Conservation (phyloP, 768 basidiomycete species). For the Leccinum broughii region DNA sequence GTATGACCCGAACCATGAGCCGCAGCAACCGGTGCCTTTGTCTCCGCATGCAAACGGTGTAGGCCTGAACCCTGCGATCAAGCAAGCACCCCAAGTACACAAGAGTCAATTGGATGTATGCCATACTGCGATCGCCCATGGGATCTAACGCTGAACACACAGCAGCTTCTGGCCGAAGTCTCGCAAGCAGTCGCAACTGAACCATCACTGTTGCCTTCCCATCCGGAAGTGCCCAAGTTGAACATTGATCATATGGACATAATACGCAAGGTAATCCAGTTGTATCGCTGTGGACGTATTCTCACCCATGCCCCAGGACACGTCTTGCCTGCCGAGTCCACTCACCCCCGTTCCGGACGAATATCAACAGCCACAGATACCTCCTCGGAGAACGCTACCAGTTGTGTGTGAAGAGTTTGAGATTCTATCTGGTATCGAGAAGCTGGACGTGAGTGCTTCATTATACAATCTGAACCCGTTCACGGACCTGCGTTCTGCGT, state of each 20-base stretch:
- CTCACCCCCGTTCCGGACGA: slow-evolving; percentile 23
- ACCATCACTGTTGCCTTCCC: slow-evolving; percentile 27
- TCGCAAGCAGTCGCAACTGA: slow-evolving; percentile 33
- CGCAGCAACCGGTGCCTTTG: slow-evolving; percentile 7
- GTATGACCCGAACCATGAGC: slow-evolving; percentile 1
- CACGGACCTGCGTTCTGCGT: slow-evolving; percentile 1
- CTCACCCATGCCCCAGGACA: slow-evolving; percentile 17
- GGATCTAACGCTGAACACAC: slow-evolving; percentile 20
- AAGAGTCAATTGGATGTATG: slow-evolving; percentile 33
- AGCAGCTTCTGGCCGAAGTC: slow-evolving; percentile 30
- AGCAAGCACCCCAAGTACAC: slow-evolving; percentile 14
- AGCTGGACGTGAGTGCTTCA: slow-evolving; percentile 46
- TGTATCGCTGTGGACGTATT: not conserved
- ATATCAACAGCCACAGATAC: not conserved
- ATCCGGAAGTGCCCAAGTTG: slow-evolving; percentile 23
- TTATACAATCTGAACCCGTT: not conserved
- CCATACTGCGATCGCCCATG: slow-evolving; percentile 9
- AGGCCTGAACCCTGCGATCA: slow-evolving; percentile 12
- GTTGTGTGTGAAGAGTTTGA: slow-evolving; percentile 46
- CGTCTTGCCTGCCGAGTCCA: slow-evolving; percentile 21
- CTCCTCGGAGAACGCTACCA: slow-evolving; percentile 17
- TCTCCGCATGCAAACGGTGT: slow-evolving; percentile 3
- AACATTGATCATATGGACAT: slow-evolving; percentile 12
- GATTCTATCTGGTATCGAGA: slow-evolving; percentile 44
- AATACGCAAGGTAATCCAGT: slow-evolving; percentile 13